Evolutionary conservation across 306 rosid species (phyloP), one percentile per base, ranked within the genome.

Genomic region (Prinsepia uniflora): DNA sequence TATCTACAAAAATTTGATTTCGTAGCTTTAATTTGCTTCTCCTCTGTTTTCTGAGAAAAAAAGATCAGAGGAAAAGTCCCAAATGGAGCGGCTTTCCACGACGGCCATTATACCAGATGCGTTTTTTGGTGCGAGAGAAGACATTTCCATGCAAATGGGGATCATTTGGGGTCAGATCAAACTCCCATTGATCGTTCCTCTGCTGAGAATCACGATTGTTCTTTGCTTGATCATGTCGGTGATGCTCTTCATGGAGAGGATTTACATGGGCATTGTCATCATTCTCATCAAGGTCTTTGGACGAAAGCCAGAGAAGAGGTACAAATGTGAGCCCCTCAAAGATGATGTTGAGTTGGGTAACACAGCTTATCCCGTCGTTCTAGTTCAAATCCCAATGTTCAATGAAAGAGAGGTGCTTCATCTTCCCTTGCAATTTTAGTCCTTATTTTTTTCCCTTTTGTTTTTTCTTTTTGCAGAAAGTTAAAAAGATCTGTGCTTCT

Each of bases 311-410:
- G 88, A 90, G 49, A 92, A 86, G 71, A 76, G 89, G 12, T 92
- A 86, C 80, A 92, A 90, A 65, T 92, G 88, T 84, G 98, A 90
- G 78, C 72, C 96, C 58, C 74, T 85, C 24, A 90, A 85, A 73
- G 92, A 92, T 7, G 96, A 90, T 30, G 58, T 81, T 14, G 98
- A 90, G 84, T 73, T 92, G 30, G 98, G 96, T 9, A 86, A 84
- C 89, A 85, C 83, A 0, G 78, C 55, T 65, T 83, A 88, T 71
- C 98, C 98, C 0, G 83, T 82, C 91, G 91, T 92, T 40, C 84
- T 92, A 5, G 85, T 92, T 10, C 98, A 92, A 80, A 84, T 92
- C 69, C 98, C 98, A 41, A 92, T 92, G 98, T 92, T 81, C 78
- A 92, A 92, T 22, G 98, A 92, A 83, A 78, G 89, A 83, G 98